Conservation (phyloP, 768 basidiomycete species). For the Auricularia auricula-judae region DNA sequence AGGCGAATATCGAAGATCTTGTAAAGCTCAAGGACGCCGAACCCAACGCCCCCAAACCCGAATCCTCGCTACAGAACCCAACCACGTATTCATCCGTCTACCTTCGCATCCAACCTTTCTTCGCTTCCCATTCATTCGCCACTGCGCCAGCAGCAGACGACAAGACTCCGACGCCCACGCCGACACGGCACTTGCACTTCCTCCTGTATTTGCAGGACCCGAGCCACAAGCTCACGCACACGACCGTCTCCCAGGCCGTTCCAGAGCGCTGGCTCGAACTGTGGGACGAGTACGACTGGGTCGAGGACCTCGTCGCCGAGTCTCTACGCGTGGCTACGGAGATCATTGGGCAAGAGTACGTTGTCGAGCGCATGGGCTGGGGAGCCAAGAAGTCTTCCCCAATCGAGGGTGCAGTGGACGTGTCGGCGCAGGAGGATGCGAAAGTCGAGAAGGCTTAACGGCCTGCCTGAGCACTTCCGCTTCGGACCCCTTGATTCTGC, state of each 20-base stretch:
- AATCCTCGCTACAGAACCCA: constrained; percentile 36
- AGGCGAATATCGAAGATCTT: constrained; percentile 73
- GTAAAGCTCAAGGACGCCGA: constrained; percentile 45
- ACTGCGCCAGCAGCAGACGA: constrained; percentile 15
- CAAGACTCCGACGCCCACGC: constrained; percentile 14
- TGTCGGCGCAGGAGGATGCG: neutral
- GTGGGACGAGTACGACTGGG: constrained; percentile 87
- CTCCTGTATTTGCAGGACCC: constrained; percentile 69
- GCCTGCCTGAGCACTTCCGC: too few species aligned
- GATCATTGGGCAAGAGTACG: constrained; percentile 85
- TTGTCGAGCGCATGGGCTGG: constrained; percentile 83
- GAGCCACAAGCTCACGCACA: constrained; percentile 60
- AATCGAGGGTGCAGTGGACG: neutral
- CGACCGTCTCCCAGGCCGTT: constrained; percentile 72
- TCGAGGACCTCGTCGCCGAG: constrained; percentile 90
- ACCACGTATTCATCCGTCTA: constrained; percentile 85
- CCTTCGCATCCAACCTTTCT: constrained; percentile 85
- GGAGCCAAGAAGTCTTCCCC: neutral
- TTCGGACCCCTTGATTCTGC: too few species aligned
- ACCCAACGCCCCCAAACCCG: constrained; percentile 12
- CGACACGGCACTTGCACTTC: constrained; percentile 50
- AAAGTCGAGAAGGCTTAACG: too few species aligned
- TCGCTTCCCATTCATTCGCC: constrained; percentile 42
- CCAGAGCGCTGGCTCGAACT: constrained; percentile 79
- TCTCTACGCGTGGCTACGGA: constrained; percentile 75